Evolutionary conservation across 306 rosid species (phyloP), one percentile per base, ranked within the genome.

Genomic region (Carpinus fangiana): DNA sequence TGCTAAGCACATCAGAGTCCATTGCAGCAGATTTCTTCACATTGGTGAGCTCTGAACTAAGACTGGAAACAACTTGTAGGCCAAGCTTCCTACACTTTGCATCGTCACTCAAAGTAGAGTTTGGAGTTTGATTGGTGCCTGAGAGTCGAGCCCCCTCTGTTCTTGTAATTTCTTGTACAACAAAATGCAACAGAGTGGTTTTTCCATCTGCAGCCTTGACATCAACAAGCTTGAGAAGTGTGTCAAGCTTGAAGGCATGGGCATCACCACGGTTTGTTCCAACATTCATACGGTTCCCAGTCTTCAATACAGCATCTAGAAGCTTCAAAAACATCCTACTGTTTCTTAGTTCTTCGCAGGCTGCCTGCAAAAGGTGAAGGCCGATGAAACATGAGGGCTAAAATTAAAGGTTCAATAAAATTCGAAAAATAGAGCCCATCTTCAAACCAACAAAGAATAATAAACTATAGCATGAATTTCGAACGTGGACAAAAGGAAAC

Each of bases 191-290:
- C 17, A 95, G 90, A 20, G 98, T 95, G 76, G 99, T 95, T 86
- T 91, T 93, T 10, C 99, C 99, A 21, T 95, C 99, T 4, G 97
- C 94, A 0, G 93, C 99, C 84, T 91, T 95, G 77, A 95, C 90
- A 26, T 95, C 96, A 23, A 85, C 97, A 28, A 95, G 94, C 83
- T 93, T 95, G 75, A 95, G 93, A 82, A 95, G 99, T n/a, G 99
- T 95, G 76, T 95, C 99, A 6, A 95, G 99, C 88, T 93, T 95
- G 90, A 95, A 95, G 77, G 99, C 99, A 16, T 89, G 97, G 2
- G 97, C 99, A 76, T 95, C 99, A 0, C 99, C 99, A 0, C 99
- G 98, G 80, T 91, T 95, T 10, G 99, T 95, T 79, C 99, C 99
- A 31, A 93, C 98, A 3, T 95, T 95, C 99, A 95, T 95, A 9